These are phyloP conservation scores for Cercospora sojina DNA, from an alignment of 2,329 filamentous ascomycete genomes.

Conservation along the genomic window DNA sequence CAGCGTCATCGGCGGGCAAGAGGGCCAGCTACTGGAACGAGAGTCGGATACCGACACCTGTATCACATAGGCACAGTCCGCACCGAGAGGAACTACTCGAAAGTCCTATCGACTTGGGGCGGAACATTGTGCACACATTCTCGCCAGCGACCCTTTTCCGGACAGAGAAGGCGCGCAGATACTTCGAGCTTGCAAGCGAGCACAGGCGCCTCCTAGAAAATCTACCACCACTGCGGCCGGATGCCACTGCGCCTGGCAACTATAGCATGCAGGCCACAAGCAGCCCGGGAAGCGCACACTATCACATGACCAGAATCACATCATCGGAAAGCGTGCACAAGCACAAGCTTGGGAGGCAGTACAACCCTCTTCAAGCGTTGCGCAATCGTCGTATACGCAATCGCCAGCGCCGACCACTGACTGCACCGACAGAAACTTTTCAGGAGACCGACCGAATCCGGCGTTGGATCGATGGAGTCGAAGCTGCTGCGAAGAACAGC, in stretches of 20 bases:
- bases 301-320: constrained; percentile 41
- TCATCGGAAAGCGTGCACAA: constrained; percentile 39
- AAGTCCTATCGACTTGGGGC: constrained; percentile 1
- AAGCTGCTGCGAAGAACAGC: constrained; percentile 45
- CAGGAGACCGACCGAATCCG: constrained; percentile 69
- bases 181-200: constrained; percentile 82
- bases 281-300: constrained; percentile 43
- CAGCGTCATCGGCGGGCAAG: constrained; percentile 56
- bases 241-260: constrained; percentile 45
- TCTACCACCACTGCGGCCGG: constrained; percentile 68
- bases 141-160: constrained; percentile 78
- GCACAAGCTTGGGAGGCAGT: constrained; percentile 62
- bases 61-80: constrained; percentile 17
- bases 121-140: constrained; percentile 63
- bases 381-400: constrained; percentile 84
- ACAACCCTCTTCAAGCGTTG: constrained; percentile 91
- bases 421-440: constrained; percentile 75
- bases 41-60: constrained; percentile 12
- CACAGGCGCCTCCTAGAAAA: constrained; percentile 78
- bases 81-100: constrained; percentile 11
- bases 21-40: constrained; percentile 18
- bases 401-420: constrained; percentile 71
- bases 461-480: constrained; percentile 73
- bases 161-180: constrained; percentile 78
- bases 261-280: constrained; percentile 42